phyloP scores from a whole-genome alignment of 768 basidiomycete genomes.

The Favolaschia claudopus region DNA sequence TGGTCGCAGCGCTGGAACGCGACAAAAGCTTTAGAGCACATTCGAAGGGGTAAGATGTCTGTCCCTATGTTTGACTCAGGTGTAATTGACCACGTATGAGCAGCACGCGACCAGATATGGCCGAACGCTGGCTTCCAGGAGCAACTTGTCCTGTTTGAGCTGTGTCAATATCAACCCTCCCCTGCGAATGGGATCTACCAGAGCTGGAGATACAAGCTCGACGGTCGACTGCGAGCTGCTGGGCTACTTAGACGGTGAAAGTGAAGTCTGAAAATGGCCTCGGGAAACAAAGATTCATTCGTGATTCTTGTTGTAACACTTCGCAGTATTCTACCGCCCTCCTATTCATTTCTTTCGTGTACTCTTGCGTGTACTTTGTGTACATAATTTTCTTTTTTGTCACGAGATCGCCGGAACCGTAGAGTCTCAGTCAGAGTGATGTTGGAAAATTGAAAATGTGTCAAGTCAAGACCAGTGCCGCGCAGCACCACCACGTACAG shows the following conservation, averaged over 20 bases:
- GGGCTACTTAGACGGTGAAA: conserved; percentile 46
- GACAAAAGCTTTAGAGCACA: conserved; percentile 64
- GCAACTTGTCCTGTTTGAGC: conserved; percentile 77
- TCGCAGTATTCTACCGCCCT: too few species aligned
- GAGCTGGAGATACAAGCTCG: conserved; percentile 68
- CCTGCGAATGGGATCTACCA: conserved; percentile 68
- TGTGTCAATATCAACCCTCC: conserved; percentile 72
- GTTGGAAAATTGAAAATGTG: neutral
- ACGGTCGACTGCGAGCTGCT: conserved; percentile 53
- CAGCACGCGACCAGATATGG: conserved; percentile 83
- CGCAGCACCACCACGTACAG: conserved; percentile 7
- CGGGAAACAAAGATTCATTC: too few species aligned
- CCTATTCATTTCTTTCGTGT: too few species aligned
- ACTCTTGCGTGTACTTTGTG: neutral
- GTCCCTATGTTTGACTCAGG: conserved; percentile 9
- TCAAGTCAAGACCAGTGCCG: neutral
- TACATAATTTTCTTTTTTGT: neutral
- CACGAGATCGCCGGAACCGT: conserved; percentile 4
- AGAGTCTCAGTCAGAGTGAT: neutral
- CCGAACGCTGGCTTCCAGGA: conserved; percentile 81
- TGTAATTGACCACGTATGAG: neutral
- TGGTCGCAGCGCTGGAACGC: conserved; percentile 61
- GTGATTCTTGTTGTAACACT: too few species aligned
- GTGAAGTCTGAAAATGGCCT: too few species aligned
- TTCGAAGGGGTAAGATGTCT: conserved; percentile 60